phyloP scores from a whole-genome alignment of 2,329 filamentous ascomycete genomes.

The Talaromyces sp. region DNA sequence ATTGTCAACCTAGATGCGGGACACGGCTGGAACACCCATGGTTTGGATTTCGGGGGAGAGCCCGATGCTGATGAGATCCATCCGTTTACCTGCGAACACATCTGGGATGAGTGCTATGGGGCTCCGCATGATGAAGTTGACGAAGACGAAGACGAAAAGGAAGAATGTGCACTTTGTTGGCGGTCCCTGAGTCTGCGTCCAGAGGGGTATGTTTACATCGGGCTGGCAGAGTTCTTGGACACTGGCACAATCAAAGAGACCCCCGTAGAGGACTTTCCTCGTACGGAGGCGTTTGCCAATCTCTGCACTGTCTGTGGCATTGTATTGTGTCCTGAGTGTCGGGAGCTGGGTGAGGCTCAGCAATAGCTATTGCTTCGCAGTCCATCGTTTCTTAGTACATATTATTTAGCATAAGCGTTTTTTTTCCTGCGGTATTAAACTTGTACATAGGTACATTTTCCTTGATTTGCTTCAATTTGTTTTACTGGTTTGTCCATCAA shows the following conservation, averaged over 20 bases:
- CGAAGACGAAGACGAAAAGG: not conserved
- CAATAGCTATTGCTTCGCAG: not conserved
- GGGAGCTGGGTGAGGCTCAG: not conserved
- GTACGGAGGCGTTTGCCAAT: not conserved
- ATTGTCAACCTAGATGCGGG: constrained; percentile 15
- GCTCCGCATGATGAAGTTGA: not conserved
- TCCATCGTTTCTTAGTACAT: not conserved
- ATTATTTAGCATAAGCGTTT: not conserved
- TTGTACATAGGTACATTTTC: not conserved
- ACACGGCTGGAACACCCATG: constrained; percentile 14
- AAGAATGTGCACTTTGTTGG: constrained; percentile 15
- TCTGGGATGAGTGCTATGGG: not conserved
- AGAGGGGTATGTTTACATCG: not conserved
- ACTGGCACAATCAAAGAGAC: constrained; percentile 1
- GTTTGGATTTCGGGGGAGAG: constrained; percentile 37
- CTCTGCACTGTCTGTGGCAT: not conserved
- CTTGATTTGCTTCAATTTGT: not conserved
- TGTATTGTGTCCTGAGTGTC: not conserved
- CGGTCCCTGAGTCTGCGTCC: constrained; percentile 1
- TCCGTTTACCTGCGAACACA: constrained; percentile 9
- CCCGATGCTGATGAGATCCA: constrained; percentile 10
- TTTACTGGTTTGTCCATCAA: not conserved
- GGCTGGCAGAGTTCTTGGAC: constrained; percentile 8
- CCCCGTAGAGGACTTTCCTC: not conserved
- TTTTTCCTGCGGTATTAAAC: not conserved